A percentile compares a stretch with the other conserved stretches of the same genome.
These are phyloP conservation scores for Megacollybia marginata DNA, from an alignment of 768 basidiomycete species.

Conservation along the genomic window DNA sequence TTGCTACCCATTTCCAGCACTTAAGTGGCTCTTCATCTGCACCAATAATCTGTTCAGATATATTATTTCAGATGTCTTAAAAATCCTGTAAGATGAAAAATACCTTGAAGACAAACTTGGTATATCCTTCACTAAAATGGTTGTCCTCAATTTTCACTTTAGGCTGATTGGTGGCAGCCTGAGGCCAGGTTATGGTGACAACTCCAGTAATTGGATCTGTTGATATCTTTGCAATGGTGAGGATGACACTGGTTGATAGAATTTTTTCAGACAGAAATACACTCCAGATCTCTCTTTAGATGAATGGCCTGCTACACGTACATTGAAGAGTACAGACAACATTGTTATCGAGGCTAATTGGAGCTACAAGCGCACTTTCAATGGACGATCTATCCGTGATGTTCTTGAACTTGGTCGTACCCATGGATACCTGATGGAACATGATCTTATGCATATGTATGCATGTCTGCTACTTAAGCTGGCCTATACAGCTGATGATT, in stretches of 20 bases:
- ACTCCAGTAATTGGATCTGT: background rate
- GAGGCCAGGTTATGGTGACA: background rate
- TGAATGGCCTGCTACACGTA: constrained; percentile 1
- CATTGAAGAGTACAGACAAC: constrained; percentile 5
- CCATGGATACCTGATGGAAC: constrained; percentile 1
- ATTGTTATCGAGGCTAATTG: constrained; percentile 5
- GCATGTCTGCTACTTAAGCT: background rate
- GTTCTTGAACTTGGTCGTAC: constrained; percentile 2
- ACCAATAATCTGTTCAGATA: too few species aligned
- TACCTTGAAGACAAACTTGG: background rate
- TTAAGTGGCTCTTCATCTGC: too few species aligned
- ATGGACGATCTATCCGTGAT: constrained; percentile 2
- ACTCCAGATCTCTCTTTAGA: constrained; percentile 1
- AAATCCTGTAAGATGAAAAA: background rate
- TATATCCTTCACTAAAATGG: background rate
- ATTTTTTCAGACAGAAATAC: constrained; percentile 3
- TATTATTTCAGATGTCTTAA: too few species aligned
- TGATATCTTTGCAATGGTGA: background rate
- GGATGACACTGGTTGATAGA: too few species aligned
- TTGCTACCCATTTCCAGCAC: too few species aligned
- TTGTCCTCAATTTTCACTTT: background rate
- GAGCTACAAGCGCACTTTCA: constrained; percentile 5
- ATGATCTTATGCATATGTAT: background rate
- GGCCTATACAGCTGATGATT: background rate
- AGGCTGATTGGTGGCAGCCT: background rate